Evolutionary conservation across 2,329 filamentous ascomycete species (phyloP).

Genomic region (Trichoderma asperellum): DNA sequence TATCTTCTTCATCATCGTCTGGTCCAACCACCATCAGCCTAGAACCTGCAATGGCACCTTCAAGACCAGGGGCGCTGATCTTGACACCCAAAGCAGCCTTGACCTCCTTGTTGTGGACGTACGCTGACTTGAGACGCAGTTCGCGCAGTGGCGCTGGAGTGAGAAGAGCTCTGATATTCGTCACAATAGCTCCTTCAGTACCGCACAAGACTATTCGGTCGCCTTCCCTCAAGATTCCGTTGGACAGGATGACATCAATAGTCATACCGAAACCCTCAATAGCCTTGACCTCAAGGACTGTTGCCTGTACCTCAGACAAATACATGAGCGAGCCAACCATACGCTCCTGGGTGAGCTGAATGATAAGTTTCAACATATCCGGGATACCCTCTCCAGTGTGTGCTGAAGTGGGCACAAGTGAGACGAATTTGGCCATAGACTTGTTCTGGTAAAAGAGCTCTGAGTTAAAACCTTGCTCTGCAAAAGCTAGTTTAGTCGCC

Average conservation of each 20-base stretch:
- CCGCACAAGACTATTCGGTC: constrained; percentile 94
- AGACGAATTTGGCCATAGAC: constrained; percentile 91
- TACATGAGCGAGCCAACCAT: constrained; percentile 99
- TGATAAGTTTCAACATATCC: constrained; percentile 95
- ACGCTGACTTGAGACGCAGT: constrained; percentile 90
- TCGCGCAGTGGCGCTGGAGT: constrained; percentile 94
- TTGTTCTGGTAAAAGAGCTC: constrained; percentile 98
- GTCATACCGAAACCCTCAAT: constrained; percentile 99
- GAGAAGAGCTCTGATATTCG: constrained; percentile 90
- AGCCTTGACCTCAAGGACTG: constrained; percentile 97
- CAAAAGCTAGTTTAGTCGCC: constrained; percentile 89
- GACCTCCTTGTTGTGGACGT: constrained; percentile 99
- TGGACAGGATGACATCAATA: constrained; percentile 94
- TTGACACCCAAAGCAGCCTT: constrained; percentile 98
- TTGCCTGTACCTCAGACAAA: constrained; percentile 94
- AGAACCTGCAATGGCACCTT: constrained; percentile 94
- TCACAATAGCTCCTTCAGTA: constrained; percentile 93
- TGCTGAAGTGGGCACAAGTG: constrained; percentile 94
- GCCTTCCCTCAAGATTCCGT: constrained; percentile 91
- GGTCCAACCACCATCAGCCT: constrained; percentile 91
- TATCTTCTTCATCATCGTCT: constrained; percentile 94
- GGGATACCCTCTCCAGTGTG: constrained; percentile 99
- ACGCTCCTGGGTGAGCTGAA: constrained; percentile 90
- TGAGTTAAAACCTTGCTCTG: constrained; percentile 97
- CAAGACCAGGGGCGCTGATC: constrained; percentile 94